These are phyloP conservation scores for Trichoderma cornu-damae DNA, from an alignment of 2,329 filamentous ascomycete genomes.

Conservation along the genomic window DNA sequence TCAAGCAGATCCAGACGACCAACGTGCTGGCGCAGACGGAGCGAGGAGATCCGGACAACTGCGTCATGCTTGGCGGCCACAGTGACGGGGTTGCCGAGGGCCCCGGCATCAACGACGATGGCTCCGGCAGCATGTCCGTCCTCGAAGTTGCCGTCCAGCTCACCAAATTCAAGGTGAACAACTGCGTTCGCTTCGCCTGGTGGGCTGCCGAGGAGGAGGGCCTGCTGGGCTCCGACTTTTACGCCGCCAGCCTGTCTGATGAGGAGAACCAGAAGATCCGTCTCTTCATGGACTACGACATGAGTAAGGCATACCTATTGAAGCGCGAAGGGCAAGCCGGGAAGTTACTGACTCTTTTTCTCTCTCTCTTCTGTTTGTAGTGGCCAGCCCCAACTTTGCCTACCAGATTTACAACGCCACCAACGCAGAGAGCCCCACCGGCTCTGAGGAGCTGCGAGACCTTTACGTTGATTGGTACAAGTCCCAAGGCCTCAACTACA, in stretches of 20 bases:
- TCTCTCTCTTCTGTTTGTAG: too few species aligned
- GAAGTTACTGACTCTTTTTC: constrained; percentile 21
- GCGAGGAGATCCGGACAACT: constrained; percentile 56
- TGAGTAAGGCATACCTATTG: constrained; percentile 38
- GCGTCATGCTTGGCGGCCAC: constrained; percentile 61
- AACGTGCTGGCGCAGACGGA: constrained; percentile 61
- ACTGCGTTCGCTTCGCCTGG: constrained; percentile 55
- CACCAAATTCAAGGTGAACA: constrained; percentile 53
- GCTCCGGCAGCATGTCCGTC: constrained; percentile 58
- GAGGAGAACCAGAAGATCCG: constrained; percentile 60
- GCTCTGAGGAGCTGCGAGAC: constrained; percentile 63
- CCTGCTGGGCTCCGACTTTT: constrained; percentile 58
- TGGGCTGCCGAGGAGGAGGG: constrained; percentile 65
- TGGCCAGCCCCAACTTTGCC: constrained; percentile 60
- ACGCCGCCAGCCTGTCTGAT: constrained; percentile 48
- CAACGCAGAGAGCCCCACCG: constrained; percentile 63
- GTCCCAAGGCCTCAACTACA: constrained; percentile 57
- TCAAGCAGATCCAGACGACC: constrained; percentile 49
- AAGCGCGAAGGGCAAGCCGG: not conserved
- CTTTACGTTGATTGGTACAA: constrained; percentile 65
- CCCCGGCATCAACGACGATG: constrained; percentile 74
- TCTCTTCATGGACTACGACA: constrained; percentile 66
- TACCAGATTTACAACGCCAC: constrained; percentile 68
- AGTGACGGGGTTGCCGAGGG: constrained; percentile 59
- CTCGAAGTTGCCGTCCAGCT: constrained; percentile 59